These are phyloP conservation scores for Mrakia blollopis DNA, from an alignment of 768 basidiomycete species.

Conservation along the genomic window DNA sequence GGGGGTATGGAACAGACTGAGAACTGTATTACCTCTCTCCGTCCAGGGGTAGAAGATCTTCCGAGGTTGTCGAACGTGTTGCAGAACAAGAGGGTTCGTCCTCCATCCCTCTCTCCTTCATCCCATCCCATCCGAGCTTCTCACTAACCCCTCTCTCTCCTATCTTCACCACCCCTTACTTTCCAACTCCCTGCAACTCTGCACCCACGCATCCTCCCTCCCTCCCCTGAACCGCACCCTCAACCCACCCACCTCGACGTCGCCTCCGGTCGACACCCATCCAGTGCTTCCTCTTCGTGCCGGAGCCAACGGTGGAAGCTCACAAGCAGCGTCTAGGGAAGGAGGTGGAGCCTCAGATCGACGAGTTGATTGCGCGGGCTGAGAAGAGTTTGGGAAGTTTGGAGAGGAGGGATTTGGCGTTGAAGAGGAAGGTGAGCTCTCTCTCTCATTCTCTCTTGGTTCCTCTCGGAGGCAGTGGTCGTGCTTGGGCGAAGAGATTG, in stretches of 20 bases:
- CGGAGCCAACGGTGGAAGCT: conserved; percentile 64
- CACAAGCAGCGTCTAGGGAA: conserved; percentile 72
- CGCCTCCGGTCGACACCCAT: background rate
- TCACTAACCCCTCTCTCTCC: too few species aligned
- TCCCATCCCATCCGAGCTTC: conserved; percentile 5
- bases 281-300: conserved; percentile 69
- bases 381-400: conserved; percentile 62
- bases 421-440: conserved; percentile 59
- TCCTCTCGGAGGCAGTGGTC: background rate
- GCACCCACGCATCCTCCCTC: background rate
- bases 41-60: conserved; percentile 49
- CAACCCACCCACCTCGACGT: background rate
- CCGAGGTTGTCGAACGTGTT: conserved; percentile 65
- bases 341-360: conserved; percentile 75
- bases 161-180: too few species aligned
- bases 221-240: conserved; percentile 4
- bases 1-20: background rate
- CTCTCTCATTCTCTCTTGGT: background rate
- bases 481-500: too few species aligned
- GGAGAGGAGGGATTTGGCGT: conserved; percentile 57
- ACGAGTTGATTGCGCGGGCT: conserved; percentile 65
- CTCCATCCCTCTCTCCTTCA: background rate
- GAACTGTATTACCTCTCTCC: conserved; percentile 18
- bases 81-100: conserved; percentile 59
- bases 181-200: too few species aligned